Conservation (phyloP, 257 asterid genomes). For the Capsicum pubescens region DNA sequence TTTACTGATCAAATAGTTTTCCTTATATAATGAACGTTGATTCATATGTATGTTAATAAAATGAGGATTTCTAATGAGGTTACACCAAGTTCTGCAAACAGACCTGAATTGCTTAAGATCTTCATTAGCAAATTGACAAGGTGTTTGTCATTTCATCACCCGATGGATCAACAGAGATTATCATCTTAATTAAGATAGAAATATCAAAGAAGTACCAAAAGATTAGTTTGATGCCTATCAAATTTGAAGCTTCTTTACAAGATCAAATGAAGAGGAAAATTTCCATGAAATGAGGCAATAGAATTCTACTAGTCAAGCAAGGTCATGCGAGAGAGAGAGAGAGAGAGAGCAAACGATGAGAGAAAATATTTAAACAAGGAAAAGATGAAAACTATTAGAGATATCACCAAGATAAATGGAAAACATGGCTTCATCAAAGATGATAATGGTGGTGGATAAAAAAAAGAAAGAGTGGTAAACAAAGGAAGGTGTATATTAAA, state of each 20-base stretch:
- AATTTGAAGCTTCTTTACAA: background rate
- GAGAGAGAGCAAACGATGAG: background rate
- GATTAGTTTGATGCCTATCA: background rate
- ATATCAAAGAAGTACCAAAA: background rate
- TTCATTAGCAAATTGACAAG: background rate
- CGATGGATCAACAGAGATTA: background rate
- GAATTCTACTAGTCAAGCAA: background rate
- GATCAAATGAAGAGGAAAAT: background rate
- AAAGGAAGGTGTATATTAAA: background rate
- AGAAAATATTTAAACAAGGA: background rate
- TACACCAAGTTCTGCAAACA: background rate
- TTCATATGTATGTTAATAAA: conserved; percentile 6
- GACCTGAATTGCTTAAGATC: conserved; percentile 1
- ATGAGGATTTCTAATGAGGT: conserved; percentile 18
- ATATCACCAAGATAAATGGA: background rate
- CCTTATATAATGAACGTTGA: background rate
- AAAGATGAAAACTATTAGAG: background rate
- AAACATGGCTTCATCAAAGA: background rate
- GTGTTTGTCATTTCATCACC: background rate
- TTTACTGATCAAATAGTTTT: background rate
- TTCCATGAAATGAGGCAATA: background rate
- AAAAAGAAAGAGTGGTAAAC: background rate
- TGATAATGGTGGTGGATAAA: background rate
- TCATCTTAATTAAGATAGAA: background rate
- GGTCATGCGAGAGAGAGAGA: background rate